Evolutionary conservation across 805 yeast species (phyloP).

Genomic region (Saccharomycopsis sp.): DNA sequence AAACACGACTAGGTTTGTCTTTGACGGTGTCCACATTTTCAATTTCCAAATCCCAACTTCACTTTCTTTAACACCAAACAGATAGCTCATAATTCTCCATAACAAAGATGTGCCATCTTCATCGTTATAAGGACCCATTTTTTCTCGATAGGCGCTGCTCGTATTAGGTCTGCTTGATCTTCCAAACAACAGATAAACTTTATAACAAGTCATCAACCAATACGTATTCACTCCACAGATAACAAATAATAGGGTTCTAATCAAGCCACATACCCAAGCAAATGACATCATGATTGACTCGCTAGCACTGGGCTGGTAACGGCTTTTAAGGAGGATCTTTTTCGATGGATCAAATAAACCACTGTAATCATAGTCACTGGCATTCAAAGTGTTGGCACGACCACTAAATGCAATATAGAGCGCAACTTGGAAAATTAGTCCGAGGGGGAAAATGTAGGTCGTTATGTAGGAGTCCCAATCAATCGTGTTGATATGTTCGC

Average conservation of each 20-base stretch:
- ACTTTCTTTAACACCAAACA: neutral
- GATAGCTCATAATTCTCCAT: neutral
- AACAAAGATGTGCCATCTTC: neutral
- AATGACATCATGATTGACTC: neutral
- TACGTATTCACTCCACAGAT: slow-evolving; percentile 4
- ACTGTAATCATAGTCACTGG: slow-evolving; percentile 6
- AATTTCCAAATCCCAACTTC: slow-evolving; percentile 39
- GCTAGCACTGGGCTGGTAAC: too few species aligned
- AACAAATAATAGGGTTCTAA: neutral
- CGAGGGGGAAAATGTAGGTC: slow-evolving; percentile 1
- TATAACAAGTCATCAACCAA: neutral
- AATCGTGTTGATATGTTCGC: slow-evolving; percentile 6
- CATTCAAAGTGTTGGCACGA: neutral
- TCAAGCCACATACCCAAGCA: neutral
- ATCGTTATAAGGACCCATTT: neutral
- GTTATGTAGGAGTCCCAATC: slow-evolving; percentile 14
- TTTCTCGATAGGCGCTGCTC: slow-evolving; percentile 11
- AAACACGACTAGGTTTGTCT: slow-evolving; percentile 44
- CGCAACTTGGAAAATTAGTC: slow-evolving; percentile 1
- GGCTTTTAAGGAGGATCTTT: too few species aligned
- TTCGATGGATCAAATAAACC: slow-evolving; percentile 16
- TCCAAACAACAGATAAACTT: too few species aligned
- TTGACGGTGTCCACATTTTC: slow-evolving; percentile 61
- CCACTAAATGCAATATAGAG: neutral
- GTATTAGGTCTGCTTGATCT: slow-evolving; percentile 10